Evolutionary conservation across 257 asterid genomes (phyloP).

Genomic region (Forsythia viridissima): DNA sequence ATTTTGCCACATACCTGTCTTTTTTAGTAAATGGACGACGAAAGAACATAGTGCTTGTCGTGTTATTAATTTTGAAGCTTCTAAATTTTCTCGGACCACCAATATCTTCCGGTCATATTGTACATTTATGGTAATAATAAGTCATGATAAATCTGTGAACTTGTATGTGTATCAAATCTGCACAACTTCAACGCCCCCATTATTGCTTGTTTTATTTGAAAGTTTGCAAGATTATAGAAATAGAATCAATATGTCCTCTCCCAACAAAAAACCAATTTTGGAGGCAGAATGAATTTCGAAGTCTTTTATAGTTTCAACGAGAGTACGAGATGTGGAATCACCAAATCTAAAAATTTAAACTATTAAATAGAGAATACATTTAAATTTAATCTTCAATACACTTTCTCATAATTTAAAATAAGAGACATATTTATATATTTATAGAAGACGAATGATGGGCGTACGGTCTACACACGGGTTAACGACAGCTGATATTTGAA

Average conservation of each 20-base stretch:
- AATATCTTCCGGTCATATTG: not conserved
- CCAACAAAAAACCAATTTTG: not conserved
- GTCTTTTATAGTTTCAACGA: too few relatives aligned
- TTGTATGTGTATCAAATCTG: not conserved
- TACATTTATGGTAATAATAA: not conserved
- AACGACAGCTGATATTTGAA: not conserved
- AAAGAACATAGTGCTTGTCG: too few relatives aligned
- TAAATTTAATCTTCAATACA: not conserved
- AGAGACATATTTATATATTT: not conserved
- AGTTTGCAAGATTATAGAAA: not conserved
- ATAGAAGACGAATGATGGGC: not conserved
- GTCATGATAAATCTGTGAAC: not conserved
- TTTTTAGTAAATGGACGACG: too few relatives aligned
- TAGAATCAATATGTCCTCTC: not conserved
- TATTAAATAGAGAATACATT: too few relatives aligned
- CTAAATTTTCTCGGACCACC: not conserved
- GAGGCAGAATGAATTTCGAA: not conserved
- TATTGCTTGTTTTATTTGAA: not conserved
- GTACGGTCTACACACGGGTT: not conserved
- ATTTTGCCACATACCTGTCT: too few relatives aligned
- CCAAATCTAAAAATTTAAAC: too few relatives aligned
- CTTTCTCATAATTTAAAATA: too few relatives aligned
- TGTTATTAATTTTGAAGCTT: not conserved
- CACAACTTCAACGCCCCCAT: not conserved
- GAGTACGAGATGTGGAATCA: too few relatives aligned